Base-by-base conservation (phyloP, 345 rosid species). In the Citrus cavaleriei region DNA sequence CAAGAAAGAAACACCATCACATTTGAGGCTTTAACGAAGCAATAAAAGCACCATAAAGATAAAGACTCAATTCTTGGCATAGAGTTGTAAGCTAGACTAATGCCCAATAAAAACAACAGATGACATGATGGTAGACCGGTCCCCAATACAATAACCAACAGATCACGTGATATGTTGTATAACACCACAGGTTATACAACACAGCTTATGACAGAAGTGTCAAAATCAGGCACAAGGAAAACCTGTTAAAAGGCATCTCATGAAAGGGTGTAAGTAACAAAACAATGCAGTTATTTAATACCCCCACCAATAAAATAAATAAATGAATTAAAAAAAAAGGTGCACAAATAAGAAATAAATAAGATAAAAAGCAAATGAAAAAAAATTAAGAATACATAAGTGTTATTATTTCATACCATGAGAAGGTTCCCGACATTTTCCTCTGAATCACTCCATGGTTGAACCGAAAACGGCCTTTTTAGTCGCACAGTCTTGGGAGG, bases 361-460 rank as follows among this genome's bases (percentile, higher is more conserved):
- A 46, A 46, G 51, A 16, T 60, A 40, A 68, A 79, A 60, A 57
- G 75, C 70, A 57, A 67, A 80, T 59, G 37, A 75, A 70, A 10
- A 42, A 58, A 58, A 13, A 13, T 0, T 54, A 80, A 0, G 60
- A 71, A 65, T 19, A 72, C 25, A 14, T 24, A 72, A 64, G 51
- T 46, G 18, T 5, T 37, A 67, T 57, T 74, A 79, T 38, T 77
- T 72, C 87, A 80, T 91, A 96, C 99, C 99, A 97, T 97, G 79
- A 97, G 85, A 85, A 97, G 95, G 81, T 94, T 92, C 81, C 99
- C 99, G 64, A 92, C 84, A 84, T 86, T 93, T 77, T 91, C 91
- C 68, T 93, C 96, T 7, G 96, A 93, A 84, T 89, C 85, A 78
- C 77, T 79, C 99, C 99, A 97, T 2, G 99, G 99, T 82, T 91